Percentiles rank a stretch among this genome's conserved stretches.
Evolutionary conservation across 192 early-diverging fungal genomes (phyloP).

Genomic region (Coemansia sp.): DNA sequence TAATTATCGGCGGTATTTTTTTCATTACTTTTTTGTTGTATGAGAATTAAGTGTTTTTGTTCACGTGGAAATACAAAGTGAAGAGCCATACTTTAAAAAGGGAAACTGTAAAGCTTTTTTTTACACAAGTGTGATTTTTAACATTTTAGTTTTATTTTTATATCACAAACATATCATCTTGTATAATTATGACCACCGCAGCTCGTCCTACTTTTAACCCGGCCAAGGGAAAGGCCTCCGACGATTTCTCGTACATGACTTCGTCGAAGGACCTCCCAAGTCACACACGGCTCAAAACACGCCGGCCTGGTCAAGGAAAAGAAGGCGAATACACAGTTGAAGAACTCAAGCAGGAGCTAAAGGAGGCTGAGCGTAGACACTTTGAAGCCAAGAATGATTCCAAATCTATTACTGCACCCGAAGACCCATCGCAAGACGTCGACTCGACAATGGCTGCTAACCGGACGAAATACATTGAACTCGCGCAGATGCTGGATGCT

Average conservation of each 20-base stretch:
- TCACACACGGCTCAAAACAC: constrained; percentile 75
- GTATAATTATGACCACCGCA: constrained; percentile 58
- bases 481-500: constrained; percentile 38
- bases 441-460: background rate
- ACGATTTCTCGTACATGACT: constrained; percentile 61
- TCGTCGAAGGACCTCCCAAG: constrained; percentile 69
- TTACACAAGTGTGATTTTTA: too few relatives aligned
- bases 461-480: constrained; percentile 32
- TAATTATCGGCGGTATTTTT: constrained; percentile 30
- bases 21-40: background rate
- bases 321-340: constrained; percentile 57
- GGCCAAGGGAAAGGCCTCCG: constrained; percentile 63
- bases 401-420: constrained; percentile 34
- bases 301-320: constrained; percentile 66
- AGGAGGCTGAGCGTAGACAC: constrained; percentile 65
- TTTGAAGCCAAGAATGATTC: constrained; percentile 53
- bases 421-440: background rate
- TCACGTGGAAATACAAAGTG: too few relatives aligned
- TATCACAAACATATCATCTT: background rate
- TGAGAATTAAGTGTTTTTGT: too few relatives aligned
- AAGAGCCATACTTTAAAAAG: too few relatives aligned
- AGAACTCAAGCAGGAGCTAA: constrained; percentile 65
- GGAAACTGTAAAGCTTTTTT: too few relatives aligned
- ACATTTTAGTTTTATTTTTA: background rate
- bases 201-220: constrained; percentile 76